Evolutionary conservation across 2,329 filamentous ascomycete genomes (phyloP).

Genomic region (Aspergillus flavus): DNA sequence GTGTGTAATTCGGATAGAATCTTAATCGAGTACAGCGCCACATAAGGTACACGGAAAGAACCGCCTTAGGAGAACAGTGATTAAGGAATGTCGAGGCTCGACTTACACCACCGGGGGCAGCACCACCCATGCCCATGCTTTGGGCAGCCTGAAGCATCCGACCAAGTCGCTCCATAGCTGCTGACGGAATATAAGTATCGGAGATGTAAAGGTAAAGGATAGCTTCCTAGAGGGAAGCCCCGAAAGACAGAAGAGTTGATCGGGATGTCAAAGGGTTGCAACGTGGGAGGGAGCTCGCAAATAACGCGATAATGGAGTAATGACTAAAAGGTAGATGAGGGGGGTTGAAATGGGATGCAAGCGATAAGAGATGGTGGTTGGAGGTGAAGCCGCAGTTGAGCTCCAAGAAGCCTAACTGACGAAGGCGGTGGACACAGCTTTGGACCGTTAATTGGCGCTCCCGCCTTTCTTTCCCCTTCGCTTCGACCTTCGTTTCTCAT

Average conservation of each 20-base stretch:
- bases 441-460: conserved; percentile 7
- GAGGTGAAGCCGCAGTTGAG: conserved; percentile 3
- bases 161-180: conserved; percentile 85
- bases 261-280: background rate
- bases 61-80: background rate
- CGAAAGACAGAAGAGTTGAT: conserved; percentile 14
- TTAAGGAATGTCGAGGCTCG: conserved; percentile 7
- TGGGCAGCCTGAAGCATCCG: conserved; percentile 79
- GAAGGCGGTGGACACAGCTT: conserved; percentile 36
- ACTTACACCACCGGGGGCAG: conserved; percentile 45
- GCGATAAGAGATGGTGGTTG: conserved; percentile 13
- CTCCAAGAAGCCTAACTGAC: conserved; percentile 28
- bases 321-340: conserved; percentile 1
- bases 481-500: conserved; percentile 21
- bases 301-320: background rate
- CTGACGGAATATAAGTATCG: conserved; percentile 21
- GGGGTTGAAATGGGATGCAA: conserved; percentile 9
- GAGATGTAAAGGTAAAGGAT: conserved; percentile 22
- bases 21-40: too few relatives aligned
- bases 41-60: background rate
- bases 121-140: conserved; percentile 54
- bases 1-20: background rate
- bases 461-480: conserved; percentile 30
- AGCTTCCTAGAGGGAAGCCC: conserved; percentile 37
- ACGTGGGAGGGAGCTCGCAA: conserved; percentile 1